A percentile compares a stretch with the other conserved stretches of the same genome.
Conservation (phyloP, 139 green algal genomes). For the Coelastrella sp. region DNA sequence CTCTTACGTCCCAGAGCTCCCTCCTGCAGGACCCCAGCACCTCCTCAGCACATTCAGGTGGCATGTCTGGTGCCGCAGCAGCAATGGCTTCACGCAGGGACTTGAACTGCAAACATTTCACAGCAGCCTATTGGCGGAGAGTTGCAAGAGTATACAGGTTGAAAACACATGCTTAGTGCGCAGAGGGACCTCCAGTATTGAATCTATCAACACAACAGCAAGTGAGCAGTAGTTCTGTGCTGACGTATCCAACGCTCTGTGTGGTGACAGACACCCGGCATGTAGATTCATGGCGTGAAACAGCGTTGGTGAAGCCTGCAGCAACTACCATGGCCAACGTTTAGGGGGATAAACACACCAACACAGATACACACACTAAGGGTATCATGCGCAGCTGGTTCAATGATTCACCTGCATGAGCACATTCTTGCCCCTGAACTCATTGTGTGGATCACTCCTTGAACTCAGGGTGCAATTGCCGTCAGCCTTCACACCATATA, state of each 20-base stretch:
- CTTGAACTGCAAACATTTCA: conserved; percentile 50
- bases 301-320: too few species aligned
- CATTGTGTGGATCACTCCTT: conserved; percentile 84
- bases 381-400: too few species aligned
- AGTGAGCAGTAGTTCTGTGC: too few species aligned
- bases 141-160: not conserved
- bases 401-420: conserved; percentile 47
- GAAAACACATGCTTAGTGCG: too few species aligned
- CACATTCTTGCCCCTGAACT: conserved; percentile 89
- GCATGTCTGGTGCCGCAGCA: conserved; percentile 42
- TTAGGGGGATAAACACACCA: too few species aligned
- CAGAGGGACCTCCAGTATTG: too few species aligned
- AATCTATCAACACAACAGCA: too few species aligned
- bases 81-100: conserved; percentile 56
- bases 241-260: too few species aligned
- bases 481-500: conserved; percentile 74
- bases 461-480: conserved; percentile 76
- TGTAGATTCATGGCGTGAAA: too few species aligned
- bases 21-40: conserved; percentile 68
- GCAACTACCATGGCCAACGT: too few species aligned
- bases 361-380: too few species aligned
- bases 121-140: not conserved
- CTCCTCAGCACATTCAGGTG: conserved; percentile 47
- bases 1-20: conserved; percentile 69
- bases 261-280: too few species aligned